These are phyloP conservation scores for Cytospora leucostoma DNA, from an alignment of 2,329 filamentous ascomycete species.

Conservation along the genomic window DNA sequence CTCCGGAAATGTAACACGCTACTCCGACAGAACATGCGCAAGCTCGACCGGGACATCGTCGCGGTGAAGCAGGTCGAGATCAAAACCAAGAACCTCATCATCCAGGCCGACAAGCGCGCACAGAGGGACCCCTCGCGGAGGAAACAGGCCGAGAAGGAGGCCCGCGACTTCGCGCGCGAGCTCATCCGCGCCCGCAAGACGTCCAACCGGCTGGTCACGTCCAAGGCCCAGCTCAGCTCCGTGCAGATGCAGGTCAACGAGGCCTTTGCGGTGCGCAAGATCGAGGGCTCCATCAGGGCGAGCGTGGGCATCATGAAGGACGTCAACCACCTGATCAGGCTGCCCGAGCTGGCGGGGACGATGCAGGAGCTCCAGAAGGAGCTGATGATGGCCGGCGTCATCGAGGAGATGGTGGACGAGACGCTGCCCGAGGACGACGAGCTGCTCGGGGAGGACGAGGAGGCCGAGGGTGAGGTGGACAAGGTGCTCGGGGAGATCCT, in stretches of 20 bases:
- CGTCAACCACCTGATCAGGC: slow-evolving; percentile 79
- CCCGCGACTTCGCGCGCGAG: slow-evolving; percentile 85
- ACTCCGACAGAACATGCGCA: slow-evolving; percentile 86
- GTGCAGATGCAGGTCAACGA: slow-evolving; percentile 98
- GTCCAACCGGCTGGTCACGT: slow-evolving; percentile 72
- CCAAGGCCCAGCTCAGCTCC: slow-evolving; percentile 86
- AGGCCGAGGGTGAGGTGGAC: slow-evolving; percentile 80
- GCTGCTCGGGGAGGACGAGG: slow-evolving; percentile 71
- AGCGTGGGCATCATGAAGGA: slow-evolving; percentile 96
- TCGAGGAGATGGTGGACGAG: slow-evolving; percentile 96
- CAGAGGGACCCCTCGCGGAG: slow-evolving; percentile 78
- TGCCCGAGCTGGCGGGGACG: slow-evolving; percentile 84
- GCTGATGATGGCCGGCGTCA: slow-evolving; percentile 91
- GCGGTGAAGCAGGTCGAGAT: slow-evolving; percentile 75
- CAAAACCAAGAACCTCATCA: slow-evolving; percentile 83
- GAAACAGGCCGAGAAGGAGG: slow-evolving; percentile 77
- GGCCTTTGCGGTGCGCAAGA: slow-evolving; percentile 92
- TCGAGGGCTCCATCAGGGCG: slow-evolving; percentile 85
- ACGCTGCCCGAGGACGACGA: slow-evolving; percentile 74
- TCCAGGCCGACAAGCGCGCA: slow-evolving; percentile 78
- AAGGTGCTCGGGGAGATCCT: slow-evolving; percentile 90
- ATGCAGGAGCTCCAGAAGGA: slow-evolving; percentile 88
- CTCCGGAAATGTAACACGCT: slow-evolving; percentile 93
- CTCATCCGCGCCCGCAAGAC: slow-evolving; percentile 81
- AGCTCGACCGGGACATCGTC: slow-evolving; percentile 89